Evolutionary conservation across 2,329 filamentous ascomycete species (phyloP).

Genomic region (Fusarium graminum): DNA sequence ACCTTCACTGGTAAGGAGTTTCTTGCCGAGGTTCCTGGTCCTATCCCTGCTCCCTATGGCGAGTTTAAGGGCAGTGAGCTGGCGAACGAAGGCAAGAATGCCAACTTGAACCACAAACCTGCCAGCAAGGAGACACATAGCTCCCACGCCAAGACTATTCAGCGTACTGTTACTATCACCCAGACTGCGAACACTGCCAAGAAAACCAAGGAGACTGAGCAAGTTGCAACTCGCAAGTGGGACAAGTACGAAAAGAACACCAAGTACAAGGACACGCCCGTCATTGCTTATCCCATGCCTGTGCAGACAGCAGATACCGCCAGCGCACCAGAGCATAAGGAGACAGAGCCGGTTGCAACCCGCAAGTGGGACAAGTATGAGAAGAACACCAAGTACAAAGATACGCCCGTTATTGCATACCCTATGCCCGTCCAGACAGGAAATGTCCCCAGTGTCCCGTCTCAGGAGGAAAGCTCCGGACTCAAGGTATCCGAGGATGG

Average conservation of each 20-base stretch:
- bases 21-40: slow-evolving; percentile 50
- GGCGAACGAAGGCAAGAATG: slow-evolving; percentile 25
- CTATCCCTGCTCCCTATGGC: slow-evolving; percentile 53
- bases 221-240: slow-evolving; percentile 25
- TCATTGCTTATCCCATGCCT: slow-evolving; percentile 19
- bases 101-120: slow-evolving; percentile 27
- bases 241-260: slow-evolving; percentile 17
- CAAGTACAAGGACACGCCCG: slow-evolving; percentile 30
- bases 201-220: slow-evolving; percentile 11
- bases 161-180: slow-evolving; percentile 20
- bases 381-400: slow-evolving; percentile 20
- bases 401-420: slow-evolving; percentile 22
- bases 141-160: slow-evolving; percentile 21
- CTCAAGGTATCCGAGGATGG: slow-evolving; percentile 56
- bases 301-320: slow-evolving; percentile 35
- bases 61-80: slow-evolving; percentile 41
- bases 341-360: slow-evolving; percentile 10
- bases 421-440: slow-evolving; percentile 37
- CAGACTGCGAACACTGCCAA: slow-evolving; percentile 17
- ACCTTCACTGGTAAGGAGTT: slow-evolving; percentile 55
- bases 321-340: background rate
- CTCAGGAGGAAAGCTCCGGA: slow-evolving; percentile 15
- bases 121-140: slow-evolving; percentile 6
- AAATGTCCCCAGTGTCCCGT: slow-evolving; percentile 6
- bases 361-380: slow-evolving; percentile 22